A percentile compares a stretch with the other conserved stretches of the same genome.
Evolutionary conservation across 164 flowering plant species (phyloP).

Genomic region (Piper longum): DNA sequence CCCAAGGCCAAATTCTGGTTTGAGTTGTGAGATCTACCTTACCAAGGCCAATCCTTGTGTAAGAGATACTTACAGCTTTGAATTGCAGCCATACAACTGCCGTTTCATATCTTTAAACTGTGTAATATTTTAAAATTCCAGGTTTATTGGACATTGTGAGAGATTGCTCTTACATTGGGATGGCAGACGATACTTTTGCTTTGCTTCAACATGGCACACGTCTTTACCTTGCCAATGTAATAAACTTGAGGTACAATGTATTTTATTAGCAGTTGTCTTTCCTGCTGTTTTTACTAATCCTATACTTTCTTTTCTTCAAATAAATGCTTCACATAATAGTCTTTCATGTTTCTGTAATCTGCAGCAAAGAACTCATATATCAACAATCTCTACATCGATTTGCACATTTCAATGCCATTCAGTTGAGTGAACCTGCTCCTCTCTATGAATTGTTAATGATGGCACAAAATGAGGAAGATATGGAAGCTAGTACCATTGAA

Average conservation of each 20-base stretch:
- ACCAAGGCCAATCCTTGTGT: too few species aligned
- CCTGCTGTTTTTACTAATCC: not conserved
- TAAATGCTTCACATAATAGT: not conserved
- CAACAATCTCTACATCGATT: slow-evolving; percentile 88
- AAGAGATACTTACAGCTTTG: too few species aligned
- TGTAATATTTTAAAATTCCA: slow-evolving; percentile 6
- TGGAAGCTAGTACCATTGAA: slow-evolving; percentile 39
- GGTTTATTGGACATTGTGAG: slow-evolving; percentile 72
- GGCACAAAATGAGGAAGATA: slow-evolving; percentile 81
- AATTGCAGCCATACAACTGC: too few species aligned
- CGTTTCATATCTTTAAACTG: not conserved
- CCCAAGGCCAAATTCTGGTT: too few species aligned
- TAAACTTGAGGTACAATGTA: slow-evolving; percentile 56
- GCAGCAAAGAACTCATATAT: slow-evolving; percentile 98
- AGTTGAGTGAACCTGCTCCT: slow-evolving; percentile 81
- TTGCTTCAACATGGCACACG: slow-evolving; percentile 79
- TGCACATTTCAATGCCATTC: slow-evolving; percentile 90
- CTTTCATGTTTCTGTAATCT: slow-evolving; percentile 5
- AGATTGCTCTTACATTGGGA: slow-evolving; percentile 73
- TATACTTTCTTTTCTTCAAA: too few species aligned
- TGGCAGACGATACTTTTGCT: slow-evolving; percentile 91
- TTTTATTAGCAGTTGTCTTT: not conserved
- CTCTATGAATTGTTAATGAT: slow-evolving; percentile 48
- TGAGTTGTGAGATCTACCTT: too few species aligned
- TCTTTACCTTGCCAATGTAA: slow-evolving; percentile 81